A percentile compares a stretch with the other conserved stretches of the same genome.
Evolutionary conservation across 371 early-diverging fungal species (phyloP).

Genomic region (Smittium mucronatum): DNA sequence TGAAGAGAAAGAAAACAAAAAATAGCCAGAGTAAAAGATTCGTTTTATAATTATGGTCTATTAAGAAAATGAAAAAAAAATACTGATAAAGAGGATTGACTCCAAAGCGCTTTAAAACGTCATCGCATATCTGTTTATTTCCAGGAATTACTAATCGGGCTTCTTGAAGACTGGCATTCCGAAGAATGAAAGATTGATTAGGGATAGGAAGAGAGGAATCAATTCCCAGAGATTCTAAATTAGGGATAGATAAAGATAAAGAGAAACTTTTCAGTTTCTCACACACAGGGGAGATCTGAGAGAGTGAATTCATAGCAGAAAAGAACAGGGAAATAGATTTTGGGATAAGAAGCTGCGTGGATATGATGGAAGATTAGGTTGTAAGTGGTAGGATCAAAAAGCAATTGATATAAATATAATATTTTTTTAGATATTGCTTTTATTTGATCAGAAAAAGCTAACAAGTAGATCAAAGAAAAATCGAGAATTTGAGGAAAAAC

Average conservation of each 20-base stretch:
- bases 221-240: not conserved
- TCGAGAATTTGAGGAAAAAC: too few relatives aligned
- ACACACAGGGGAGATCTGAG: not conserved
- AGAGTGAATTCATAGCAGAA: not conserved
- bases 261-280: not conserved
- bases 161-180: not conserved
- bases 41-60: too few relatives aligned
- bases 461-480: too few relatives aligned
- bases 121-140: not conserved
- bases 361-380: too few relatives aligned
- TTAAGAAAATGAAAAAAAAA: too few relatives aligned
- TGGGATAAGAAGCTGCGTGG: too few relatives aligned
- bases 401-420: too few relatives aligned
- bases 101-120: not conserved
- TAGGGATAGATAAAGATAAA: not conserved
- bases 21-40: too few relatives aligned
- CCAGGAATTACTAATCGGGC: not conserved
- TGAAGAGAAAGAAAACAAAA: not conserved
- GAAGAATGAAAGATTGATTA: not conserved
- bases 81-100: not conserved
- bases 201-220: not conserved
- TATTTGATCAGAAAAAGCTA: too few relatives aligned
- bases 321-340: too few relatives aligned
- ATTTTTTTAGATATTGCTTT: too few relatives aligned
- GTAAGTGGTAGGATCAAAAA: too few relatives aligned